Base-by-base conservation (phyloP, 2,329 filamentous ascomycete genomes). In the Clarireedia sp. region DNA sequence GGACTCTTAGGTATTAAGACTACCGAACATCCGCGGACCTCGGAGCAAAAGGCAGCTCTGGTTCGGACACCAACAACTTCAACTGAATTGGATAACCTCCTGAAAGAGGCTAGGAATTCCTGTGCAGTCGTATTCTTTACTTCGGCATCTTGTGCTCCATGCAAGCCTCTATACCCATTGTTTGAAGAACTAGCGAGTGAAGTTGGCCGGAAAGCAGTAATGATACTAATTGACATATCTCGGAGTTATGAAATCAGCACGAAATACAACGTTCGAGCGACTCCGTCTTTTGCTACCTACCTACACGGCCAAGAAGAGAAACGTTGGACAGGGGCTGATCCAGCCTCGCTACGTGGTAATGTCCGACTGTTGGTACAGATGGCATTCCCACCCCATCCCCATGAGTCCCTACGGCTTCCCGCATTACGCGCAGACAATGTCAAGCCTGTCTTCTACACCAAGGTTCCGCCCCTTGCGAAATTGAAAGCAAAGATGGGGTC, bases 41-140 rank as follows among this genome's bases (percentile, higher is more conserved):
- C 50, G 38, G 59, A 45, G 40, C 62, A 60, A 48, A 41, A 60
- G 24, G 64, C 67, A 19, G 76, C 76, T 3, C 73, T 71, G 36
- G 87, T 95, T 17, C 78, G 80, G 56, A 78, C 80, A 56, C 79
- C 85, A 7, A 80, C 76, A 24, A 82, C 73, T 21, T 70, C 85
- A 4, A 70, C 72, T 5, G 79, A 85, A 26, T 72, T 94, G 1
- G 78, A 89, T 38, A 72, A 72, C 17, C 71, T 85, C 1, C 74
- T 94, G 5, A 68, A 73, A 0, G 72, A 74, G 1, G 86, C 87
- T 0, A 76, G 76, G 26, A 75, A 79, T 5, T 84, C 86, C 0
- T 90, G 86, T 58, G 89, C 89, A 0, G 81, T 92, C 38, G 78
- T 96, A 55, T 96, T 96, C 75, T 97, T 97, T 73, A 96, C 92